Evolutionary conservation across 441 rosid genomes (phyloP).

Genomic region (Aleurites moluccanus): DNA sequence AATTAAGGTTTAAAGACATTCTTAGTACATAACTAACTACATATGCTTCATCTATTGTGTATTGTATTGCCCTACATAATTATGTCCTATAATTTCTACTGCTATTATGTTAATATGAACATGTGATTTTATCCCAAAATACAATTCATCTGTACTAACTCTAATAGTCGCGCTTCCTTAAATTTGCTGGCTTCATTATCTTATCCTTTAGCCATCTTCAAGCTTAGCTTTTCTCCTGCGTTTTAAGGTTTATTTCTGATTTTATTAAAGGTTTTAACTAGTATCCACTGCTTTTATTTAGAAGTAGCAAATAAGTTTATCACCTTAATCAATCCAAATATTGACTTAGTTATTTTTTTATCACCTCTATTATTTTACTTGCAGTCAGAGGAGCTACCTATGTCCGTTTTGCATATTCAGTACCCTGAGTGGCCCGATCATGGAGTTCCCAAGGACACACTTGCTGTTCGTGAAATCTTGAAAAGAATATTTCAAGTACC

Average conservation of each 20-base stretch:
- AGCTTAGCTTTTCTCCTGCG: not conserved
- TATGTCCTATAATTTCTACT: not conserved
- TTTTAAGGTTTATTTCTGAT: not conserved
- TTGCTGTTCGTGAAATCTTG: constrained; percentile 81
- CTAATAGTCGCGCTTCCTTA: not conserved
- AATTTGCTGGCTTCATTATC: not conserved
- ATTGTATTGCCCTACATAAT: not conserved
- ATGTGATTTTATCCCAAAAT: not conserved
- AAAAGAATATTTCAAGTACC: constrained; percentile 54
- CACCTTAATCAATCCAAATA: not conserved
- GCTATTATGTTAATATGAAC: not conserved
- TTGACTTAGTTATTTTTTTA: not conserved
- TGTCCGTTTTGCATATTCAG: constrained; percentile 76
- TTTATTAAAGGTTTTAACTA: not conserved
- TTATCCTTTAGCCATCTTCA: not conserved
- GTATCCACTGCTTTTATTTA: not conserved
- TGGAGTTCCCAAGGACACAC: constrained; percentile 81
- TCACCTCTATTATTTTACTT: constrained; percentile 17
- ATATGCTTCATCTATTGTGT: not conserved
- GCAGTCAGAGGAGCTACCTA: constrained; percentile 60
- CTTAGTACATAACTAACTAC: too few species aligned
- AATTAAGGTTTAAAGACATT: not conserved
- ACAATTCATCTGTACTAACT: not conserved
- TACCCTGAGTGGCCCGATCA: constrained; percentile 98
- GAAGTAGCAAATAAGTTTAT: not conserved